Conservation (phyloP, 2,329 filamentous ascomycete genomes). For the Colletotrichum tropicale region DNA sequence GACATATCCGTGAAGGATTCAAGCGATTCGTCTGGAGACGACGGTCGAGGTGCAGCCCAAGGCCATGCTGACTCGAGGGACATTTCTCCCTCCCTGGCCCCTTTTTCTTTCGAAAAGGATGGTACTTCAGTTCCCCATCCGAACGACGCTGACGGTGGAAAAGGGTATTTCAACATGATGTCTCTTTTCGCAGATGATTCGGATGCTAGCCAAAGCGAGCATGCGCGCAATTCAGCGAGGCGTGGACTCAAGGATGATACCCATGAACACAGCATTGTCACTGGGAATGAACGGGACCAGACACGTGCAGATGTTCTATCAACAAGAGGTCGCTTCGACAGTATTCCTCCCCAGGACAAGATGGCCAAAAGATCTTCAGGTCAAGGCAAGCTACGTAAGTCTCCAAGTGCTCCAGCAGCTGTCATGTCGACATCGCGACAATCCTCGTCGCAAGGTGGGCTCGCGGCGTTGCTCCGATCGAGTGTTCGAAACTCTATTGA, state of each 20-base stretch:
- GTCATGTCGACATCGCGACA: background rate
- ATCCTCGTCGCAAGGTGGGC: background rate
- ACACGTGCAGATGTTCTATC: background rate
- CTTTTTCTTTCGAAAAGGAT: background rate
- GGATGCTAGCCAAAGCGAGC: background rate
- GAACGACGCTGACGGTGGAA: no score
- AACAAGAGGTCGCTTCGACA: background rate
- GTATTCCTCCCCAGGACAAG: background rate
- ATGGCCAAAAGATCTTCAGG: background rate
- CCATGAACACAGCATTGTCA: background rate
- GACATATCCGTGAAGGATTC: slow-evolving; percentile 21
- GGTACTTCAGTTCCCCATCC: background rate
- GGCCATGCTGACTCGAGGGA: background rate
- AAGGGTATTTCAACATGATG: background rate
- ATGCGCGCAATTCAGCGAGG: background rate
- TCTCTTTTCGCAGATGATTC: background rate
- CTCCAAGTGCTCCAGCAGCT: background rate
- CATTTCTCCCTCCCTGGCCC: background rate
- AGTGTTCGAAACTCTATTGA: slow-evolving; percentile 22
- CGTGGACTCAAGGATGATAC: background rate
- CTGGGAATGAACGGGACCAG: background rate
- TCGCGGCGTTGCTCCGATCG: background rate
- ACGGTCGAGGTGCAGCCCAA: background rate
- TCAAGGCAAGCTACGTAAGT: background rate
- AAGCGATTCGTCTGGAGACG: slow-evolving; percentile 13